Conservation (phyloP, 2,329 filamentous ascomycete species). For the Zalaria sp. region DNA sequence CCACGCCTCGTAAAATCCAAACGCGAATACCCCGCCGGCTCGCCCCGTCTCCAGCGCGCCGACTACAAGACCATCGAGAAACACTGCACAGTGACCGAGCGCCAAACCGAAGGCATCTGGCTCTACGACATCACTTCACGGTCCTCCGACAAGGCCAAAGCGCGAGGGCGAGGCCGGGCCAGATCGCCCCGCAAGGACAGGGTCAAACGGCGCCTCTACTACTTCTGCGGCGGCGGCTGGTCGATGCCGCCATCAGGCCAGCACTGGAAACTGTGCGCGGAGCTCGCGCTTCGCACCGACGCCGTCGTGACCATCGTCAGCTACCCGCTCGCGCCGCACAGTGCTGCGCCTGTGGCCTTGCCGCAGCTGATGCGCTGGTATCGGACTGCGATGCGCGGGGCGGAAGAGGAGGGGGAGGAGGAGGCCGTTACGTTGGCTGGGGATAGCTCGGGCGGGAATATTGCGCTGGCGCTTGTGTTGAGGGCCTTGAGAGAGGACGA, state of each 20-base stretch:
- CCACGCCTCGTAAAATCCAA: slow-evolving; percentile 20
- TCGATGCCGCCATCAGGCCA: slow-evolving; percentile 33
- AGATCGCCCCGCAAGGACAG: neutral
- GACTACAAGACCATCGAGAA: slow-evolving; percentile 8
- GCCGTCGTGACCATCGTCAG: slow-evolving; percentile 34
- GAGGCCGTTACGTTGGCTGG: slow-evolving; percentile 37
- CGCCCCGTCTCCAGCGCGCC: slow-evolving; percentile 22
- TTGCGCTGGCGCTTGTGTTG: slow-evolving; percentile 29
- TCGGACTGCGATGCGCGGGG: slow-evolving; percentile 23
- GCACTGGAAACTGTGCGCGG: slow-evolving; percentile 38
- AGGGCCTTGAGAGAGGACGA: slow-evolving; percentile 21
- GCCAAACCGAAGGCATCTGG: slow-evolving; percentile 27
- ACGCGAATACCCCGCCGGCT: slow-evolving; percentile 21
- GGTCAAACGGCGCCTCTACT: slow-evolving; percentile 30
- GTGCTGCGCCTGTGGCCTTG: slow-evolving; percentile 34
- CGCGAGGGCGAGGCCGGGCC: neutral
- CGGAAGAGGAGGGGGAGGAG: slow-evolving; percentile 17
- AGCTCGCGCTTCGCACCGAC: slow-evolving; percentile 28
- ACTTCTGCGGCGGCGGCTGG: slow-evolving; percentile 44
- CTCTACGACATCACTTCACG: slow-evolving; percentile 29
- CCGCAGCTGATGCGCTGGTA: slow-evolving; percentile 35
- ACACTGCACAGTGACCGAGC: slow-evolving; percentile 23
- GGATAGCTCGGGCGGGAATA: slow-evolving; percentile 42
- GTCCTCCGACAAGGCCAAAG: neutral
- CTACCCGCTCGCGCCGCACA: slow-evolving; percentile 39